A percentile compares a stretch with the other conserved stretches of the same genome.
Evolutionary conservation across 306 rosid genomes (phyloP).

Genomic region (Malus orientalis): DNA sequence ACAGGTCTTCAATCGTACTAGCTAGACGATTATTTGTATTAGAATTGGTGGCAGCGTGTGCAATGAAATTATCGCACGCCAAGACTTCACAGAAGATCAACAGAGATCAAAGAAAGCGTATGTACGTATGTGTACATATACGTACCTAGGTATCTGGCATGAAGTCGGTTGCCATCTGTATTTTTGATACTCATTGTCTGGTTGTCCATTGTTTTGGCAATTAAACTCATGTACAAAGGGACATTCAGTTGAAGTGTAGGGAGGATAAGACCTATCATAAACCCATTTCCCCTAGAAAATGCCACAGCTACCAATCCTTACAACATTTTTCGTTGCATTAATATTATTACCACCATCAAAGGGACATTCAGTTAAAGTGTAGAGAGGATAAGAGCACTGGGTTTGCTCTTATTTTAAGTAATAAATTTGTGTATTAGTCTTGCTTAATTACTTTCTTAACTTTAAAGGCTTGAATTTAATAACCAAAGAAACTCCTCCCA

Average conservation of each 20-base stretch:
- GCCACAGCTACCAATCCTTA: background rate
- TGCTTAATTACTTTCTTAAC: background rate
- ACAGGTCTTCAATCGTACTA: too few species aligned
- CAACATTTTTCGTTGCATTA: background rate
- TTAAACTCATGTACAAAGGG: conserved; percentile 1
- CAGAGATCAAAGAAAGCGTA: too few species aligned
- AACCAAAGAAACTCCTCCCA: background rate
- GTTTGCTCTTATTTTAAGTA: background rate
- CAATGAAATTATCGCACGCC: too few species aligned
- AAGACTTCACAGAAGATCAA: background rate
- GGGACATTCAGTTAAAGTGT: too few species aligned
- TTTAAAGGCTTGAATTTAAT: background rate
- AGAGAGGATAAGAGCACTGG: too few species aligned
- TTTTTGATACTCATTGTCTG: conserved; percentile 11
- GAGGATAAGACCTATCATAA: conserved; percentile 11
- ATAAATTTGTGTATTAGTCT: background rate
- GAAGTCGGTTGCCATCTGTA: conserved; percentile 16
- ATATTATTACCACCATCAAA: background rate
- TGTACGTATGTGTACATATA: background rate
- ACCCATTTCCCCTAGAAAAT: conserved; percentile 18
- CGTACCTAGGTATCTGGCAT: conserved; percentile 6
- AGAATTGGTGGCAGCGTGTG: background rate
- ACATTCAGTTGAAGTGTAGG: conserved; percentile 8
- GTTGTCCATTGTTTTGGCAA: conserved; percentile 17
- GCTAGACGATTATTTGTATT: background rate